Percentiles rank a stretch among this genome's conserved stretches.
These are phyloP conservation scores for Aspergillus arachidicola DNA, from an alignment of 2,329 filamentous ascomycete genomes.

Conservation along the genomic window DNA sequence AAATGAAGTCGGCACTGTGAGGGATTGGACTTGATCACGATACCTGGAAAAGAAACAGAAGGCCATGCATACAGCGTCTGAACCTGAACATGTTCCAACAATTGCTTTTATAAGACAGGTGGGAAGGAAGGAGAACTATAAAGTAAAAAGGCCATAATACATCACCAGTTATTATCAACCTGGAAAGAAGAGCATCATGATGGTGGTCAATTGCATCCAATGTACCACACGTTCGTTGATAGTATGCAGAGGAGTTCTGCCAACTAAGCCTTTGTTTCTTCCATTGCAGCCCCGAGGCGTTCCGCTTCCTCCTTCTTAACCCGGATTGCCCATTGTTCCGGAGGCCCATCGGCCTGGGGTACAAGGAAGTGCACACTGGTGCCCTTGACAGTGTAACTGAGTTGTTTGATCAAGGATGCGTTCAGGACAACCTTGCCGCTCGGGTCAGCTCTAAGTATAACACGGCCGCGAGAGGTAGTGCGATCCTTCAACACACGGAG, in stretches of 20 bases:
- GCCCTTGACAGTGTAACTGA: constrained; percentile 61
- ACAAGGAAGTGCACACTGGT: constrained; percentile 49
- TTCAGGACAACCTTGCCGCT: constrained; percentile 75
- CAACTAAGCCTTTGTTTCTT: constrained; percentile 25
- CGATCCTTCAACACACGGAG: constrained; percentile 75
- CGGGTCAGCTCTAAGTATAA: constrained; percentile 75
- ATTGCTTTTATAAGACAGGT: constrained; percentile 6
- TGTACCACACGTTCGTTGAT: constrained; percentile 18
- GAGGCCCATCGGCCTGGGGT: constrained; percentile 59
- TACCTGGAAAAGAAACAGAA: background rate
- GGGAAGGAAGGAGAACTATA: constrained; percentile 4
- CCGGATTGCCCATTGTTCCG: constrained; percentile 72
- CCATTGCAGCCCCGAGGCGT: constrained; percentile 19
- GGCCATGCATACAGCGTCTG: background rate
- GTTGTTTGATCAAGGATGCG: constrained; percentile 62
- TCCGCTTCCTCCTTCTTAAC: constrained; percentile 54
- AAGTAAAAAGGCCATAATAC: constrained; percentile 20
- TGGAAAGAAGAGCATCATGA: constrained; percentile 13
- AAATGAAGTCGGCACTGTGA: background rate
- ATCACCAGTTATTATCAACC: constrained; percentile 14
- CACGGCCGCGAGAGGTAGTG: constrained; percentile 64
- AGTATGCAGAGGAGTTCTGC: constrained; percentile 2
- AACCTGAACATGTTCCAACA: background rate
- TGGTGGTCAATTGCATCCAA: constrained; percentile 16
- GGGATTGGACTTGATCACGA: background rate